Percentiles rank a stretch among this genome's conserved stretches.
Conservation (phyloP, 768 basidiomycete genomes). For the Hirschioporus abietinus region DNA sequence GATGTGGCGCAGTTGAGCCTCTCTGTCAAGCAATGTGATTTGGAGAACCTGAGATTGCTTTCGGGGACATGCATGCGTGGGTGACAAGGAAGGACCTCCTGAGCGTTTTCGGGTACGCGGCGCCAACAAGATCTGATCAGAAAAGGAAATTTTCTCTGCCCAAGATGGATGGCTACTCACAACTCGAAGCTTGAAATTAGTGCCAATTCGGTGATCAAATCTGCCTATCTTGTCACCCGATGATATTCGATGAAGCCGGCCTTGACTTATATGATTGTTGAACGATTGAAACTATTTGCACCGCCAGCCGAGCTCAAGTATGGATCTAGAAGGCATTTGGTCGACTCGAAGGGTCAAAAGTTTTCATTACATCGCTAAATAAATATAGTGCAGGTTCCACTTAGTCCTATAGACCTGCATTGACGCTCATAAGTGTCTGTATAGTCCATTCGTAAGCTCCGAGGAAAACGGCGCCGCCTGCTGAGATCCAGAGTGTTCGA, state of each 20-base stretch:
- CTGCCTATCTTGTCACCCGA: neutral
- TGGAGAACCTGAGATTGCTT: neutral
- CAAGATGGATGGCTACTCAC: neutral
- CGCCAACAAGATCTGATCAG: neutral
- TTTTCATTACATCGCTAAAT: neutral
- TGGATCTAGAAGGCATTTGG: neutral
- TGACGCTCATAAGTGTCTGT: constrained; percentile 38
- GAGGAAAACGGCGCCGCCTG: constrained; percentile 94
- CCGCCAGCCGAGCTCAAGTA: neutral
- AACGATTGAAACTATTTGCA: neutral
- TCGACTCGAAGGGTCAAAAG: neutral
- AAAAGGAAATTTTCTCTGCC: neutral
- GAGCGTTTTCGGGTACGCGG: neutral
- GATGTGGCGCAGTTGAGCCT: neutral
- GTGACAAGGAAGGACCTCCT: neutral
- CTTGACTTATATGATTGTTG: neutral
- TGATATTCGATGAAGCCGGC: neutral
- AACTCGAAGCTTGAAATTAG: neutral
- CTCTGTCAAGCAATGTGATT: neutral
- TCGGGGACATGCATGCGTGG: neutral
- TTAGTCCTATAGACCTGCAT: constrained; percentile 8
- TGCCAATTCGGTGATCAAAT: no score
- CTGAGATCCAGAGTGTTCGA: constrained; percentile 92
- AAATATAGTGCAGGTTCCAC: neutral
- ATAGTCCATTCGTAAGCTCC: constrained; percentile 91